phyloP scores from a whole-genome alignment of 345 rosid species.

The Erucastrum elatum region DNA sequence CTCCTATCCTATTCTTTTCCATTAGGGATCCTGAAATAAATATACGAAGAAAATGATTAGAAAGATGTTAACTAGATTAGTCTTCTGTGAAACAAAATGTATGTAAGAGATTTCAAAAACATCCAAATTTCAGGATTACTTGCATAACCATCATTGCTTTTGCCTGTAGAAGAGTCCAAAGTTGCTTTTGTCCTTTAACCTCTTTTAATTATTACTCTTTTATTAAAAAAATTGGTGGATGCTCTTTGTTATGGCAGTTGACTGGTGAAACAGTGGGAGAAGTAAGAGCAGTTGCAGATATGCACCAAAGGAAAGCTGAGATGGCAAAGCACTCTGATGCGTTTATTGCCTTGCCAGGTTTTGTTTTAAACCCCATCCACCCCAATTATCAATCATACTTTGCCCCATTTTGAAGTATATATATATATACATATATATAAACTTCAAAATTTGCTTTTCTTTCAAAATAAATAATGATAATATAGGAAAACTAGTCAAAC shows the following conservation, averaged over 20 bases:
- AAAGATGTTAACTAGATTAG: constrained; percentile 28
- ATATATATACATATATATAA: too few relatives aligned
- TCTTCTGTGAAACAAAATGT: constrained; percentile 17
- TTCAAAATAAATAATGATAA: constrained; percentile 34
- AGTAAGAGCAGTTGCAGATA: constrained; percentile 98
- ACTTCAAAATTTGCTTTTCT: constrained; percentile 13
- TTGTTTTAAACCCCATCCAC: constrained; percentile 45
- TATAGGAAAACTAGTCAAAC: constrained; percentile 18
- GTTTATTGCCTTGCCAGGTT: constrained; percentile 99
- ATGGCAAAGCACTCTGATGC: constrained; percentile 99
- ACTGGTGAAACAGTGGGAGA: constrained; percentile 99
- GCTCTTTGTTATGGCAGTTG: constrained; percentile 53
- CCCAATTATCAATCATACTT: constrained; percentile 27
- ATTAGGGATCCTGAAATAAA: constrained; percentile 2
- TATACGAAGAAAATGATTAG: constrained; percentile 10
- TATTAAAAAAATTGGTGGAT: constrained; percentile 13
- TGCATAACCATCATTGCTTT: constrained; percentile 40
- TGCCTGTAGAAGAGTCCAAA: constrained; percentile 47
- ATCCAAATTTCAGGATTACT: constrained; percentile 28
- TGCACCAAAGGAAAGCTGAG: constrained; percentile 99
- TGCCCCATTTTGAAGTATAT: background rate
- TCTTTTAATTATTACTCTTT: constrained; percentile 35
- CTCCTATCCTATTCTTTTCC: constrained; percentile 1
- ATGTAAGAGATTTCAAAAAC: constrained; percentile 9
- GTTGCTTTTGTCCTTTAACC: constrained; percentile 38